Percentiles rank a stretch among this genome's conserved stretches.
Evolutionary conservation across 192 early-diverging fungal genomes (phyloP).

Genomic region (Coemansia javaensis): DNA sequence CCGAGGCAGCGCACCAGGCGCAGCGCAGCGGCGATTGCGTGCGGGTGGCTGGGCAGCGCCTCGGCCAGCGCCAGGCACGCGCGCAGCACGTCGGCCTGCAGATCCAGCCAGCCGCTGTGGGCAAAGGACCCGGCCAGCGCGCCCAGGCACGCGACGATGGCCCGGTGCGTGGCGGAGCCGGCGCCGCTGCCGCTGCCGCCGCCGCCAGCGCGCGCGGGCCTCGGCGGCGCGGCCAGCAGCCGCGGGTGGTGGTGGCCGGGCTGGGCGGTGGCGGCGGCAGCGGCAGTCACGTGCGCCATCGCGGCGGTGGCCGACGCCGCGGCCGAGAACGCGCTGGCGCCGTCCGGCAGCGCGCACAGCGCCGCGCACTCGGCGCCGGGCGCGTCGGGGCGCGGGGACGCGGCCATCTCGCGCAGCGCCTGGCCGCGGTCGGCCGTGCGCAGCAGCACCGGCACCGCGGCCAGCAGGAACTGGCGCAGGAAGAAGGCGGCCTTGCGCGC

Average conservation of each 20-base stretch:
- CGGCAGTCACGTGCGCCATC: background rate
- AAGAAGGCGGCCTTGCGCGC: constrained; percentile 36
- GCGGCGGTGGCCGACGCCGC: constrained; percentile 33
- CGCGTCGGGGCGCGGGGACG: background rate
- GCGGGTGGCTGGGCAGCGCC: constrained; percentile 40
- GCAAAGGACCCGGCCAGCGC: constrained; percentile 12
- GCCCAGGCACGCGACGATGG: constrained; percentile 31
- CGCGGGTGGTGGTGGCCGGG: background rate
- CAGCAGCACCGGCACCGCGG: constrained; percentile 33
- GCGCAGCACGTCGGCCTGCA: constrained; percentile 40
- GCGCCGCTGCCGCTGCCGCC: no score
- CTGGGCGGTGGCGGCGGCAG: no score
- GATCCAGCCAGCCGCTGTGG: constrained; percentile 20
- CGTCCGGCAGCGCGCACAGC: constrained; percentile 30
- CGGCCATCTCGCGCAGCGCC: background rate
- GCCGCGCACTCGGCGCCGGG: constrained; percentile 7
- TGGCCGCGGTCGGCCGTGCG: constrained; percentile 14
- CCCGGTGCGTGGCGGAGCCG: constrained; percentile 1
- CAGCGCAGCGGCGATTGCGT: constrained; percentile 31
- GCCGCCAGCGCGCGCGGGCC: no score
- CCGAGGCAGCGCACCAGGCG: constrained; percentile 33
- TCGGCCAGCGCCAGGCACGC: constrained; percentile 39
- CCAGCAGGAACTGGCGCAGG: constrained; percentile 42
- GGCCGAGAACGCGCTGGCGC: constrained; percentile 39
- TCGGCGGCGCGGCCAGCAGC: no score